These are phyloP conservation scores for Globisporangium takayamanum DNA, from an alignment of 352 stramenopile genomes.

Conservation along the genomic window DNA sequence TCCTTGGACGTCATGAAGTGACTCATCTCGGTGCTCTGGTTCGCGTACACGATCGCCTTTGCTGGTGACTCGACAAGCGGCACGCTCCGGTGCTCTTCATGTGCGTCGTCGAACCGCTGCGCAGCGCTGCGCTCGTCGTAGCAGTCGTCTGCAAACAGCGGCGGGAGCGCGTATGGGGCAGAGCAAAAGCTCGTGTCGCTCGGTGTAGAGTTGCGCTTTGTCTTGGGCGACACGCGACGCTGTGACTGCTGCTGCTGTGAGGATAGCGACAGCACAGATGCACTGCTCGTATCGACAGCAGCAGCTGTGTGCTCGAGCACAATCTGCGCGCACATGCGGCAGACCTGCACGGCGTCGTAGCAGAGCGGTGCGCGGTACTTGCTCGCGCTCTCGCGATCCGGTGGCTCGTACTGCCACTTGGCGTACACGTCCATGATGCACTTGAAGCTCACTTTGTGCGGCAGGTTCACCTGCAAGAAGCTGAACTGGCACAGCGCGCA, in stretches of 20 bases:
- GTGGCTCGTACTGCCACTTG: conserved; percentile 45
- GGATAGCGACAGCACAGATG: neutral
- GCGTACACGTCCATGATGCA: conserved; percentile 73
- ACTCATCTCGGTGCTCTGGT: conserved; percentile 29
- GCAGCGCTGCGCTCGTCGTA: conserved; percentile 10
- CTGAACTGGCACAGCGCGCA: conserved; percentile 57
- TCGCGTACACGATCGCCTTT: conserved; percentile 60
- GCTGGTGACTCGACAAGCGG: conserved; percentile 26
- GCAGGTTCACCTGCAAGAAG: conserved; percentile 52
- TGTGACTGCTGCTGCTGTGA: conserved; percentile 1
- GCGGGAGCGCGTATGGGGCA: conserved; percentile 59
- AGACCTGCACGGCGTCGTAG: conserved; percentile 68
- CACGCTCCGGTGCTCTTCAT: conserved; percentile 10
- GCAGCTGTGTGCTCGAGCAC: conserved; percentile 35
- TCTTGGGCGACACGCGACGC: too few relatives aligned
- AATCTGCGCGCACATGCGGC: conserved; percentile 69
- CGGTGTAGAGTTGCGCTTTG: conserved; percentile 7
- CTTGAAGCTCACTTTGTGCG: conserved; percentile 67
- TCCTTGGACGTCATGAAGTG: conserved; percentile 62
- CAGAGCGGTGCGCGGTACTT: conserved; percentile 60
- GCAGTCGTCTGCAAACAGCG: conserved; percentile 52
- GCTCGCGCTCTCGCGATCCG: conserved; percentile 30
- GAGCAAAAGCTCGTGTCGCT: conserved; percentile 29
- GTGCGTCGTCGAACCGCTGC: conserved; percentile 12
- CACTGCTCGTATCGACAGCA: neutral